Evolutionary conservation across 2,329 filamentous ascomycete genomes (phyloP).

Genomic region (Neofusicoccum parvum): DNA sequence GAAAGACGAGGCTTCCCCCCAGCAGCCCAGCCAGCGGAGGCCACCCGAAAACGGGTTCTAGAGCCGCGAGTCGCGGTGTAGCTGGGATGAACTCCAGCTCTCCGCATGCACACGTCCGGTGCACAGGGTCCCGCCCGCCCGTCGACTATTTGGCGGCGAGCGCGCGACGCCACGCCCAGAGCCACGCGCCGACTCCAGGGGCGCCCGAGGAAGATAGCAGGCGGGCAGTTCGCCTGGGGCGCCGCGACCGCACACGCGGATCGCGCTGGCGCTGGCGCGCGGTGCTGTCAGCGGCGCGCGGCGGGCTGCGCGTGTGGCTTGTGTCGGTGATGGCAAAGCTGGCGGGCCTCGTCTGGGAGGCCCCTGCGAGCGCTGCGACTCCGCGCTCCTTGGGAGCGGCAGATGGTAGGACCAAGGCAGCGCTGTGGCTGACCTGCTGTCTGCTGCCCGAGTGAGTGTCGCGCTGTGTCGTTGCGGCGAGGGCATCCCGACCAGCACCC

Average conservation of each 20-base stretch:
- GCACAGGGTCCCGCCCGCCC: constrained; percentile 3
- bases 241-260: too few species aligned
- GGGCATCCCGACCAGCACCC: neutral
- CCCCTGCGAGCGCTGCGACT: neutral
- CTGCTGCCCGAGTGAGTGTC: neutral
- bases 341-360: neutral
- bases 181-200: neutral
- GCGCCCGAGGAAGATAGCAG: neutral
- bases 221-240: neutral
- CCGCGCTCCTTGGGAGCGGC: neutral
- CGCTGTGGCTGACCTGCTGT: neutral
- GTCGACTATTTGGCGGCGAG: neutral
- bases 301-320: constrained; percentile 1
- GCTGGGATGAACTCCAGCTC: neutral
- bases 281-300: neutral
- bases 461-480: neutral
- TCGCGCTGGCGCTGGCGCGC: neutral
- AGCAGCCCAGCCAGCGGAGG: neutral
- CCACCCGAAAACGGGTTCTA: neutral
- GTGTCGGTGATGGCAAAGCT: constrained; percentile 1
- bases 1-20: neutral
- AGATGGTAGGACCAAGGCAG: constrained; percentile 1
- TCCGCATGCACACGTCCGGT: neutral
- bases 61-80: constrained; percentile 5
- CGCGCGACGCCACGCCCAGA: neutral